phyloP scores from a whole-genome alignment of 1,139 yeast genomes.

The Diutina rugosa region DNA sequence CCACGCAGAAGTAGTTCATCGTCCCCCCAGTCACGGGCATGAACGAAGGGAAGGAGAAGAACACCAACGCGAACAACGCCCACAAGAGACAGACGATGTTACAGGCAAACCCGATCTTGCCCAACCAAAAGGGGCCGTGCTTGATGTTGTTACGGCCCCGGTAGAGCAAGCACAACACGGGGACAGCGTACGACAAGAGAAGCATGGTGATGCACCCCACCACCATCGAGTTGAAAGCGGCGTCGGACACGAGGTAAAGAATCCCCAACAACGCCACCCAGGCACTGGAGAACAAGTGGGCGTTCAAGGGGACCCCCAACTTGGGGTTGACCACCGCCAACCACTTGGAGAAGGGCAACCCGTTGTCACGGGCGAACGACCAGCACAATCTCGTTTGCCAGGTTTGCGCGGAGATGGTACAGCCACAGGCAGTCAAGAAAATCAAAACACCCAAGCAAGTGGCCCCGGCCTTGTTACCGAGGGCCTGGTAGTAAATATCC shows the following conservation, averaged over 20 bases:
- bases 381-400: constrained; percentile 69
- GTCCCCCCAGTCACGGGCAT: constrained; percentile 50
- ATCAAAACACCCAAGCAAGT: constrained; percentile 44
- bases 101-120: constrained; percentile 42
- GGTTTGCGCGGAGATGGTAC: constrained; percentile 60
- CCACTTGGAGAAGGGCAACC: constrained; percentile 32
- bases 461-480: constrained; percentile 43
- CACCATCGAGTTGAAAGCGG: constrained; percentile 44
- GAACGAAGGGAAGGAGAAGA: constrained; percentile 55
- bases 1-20: constrained; percentile 66
- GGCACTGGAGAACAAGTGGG: constrained; percentile 37
- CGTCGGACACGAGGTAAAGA: constrained; percentile 38
- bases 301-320: constrained; percentile 38
- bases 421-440: constrained; percentile 52
- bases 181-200: constrained; percentile 35
- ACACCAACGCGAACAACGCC: constrained; percentile 48
- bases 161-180: constrained; percentile 37
- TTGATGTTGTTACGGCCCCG: constrained; percentile 47
- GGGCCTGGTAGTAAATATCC: constrained; percentile 49
- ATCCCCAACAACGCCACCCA: constrained; percentile 36
- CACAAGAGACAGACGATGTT: constrained; percentile 43
- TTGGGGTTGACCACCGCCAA: constrained; percentile 34
- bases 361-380: constrained; percentile 53
- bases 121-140: constrained; percentile 67
- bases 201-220: constrained; percentile 44